A percentile compares a stretch with the other conserved stretches of the same genome.
These are phyloP conservation scores for Arachis hypogaea DNA, from an alignment of 306 rosid species.

Conservation along the genomic window DNA sequence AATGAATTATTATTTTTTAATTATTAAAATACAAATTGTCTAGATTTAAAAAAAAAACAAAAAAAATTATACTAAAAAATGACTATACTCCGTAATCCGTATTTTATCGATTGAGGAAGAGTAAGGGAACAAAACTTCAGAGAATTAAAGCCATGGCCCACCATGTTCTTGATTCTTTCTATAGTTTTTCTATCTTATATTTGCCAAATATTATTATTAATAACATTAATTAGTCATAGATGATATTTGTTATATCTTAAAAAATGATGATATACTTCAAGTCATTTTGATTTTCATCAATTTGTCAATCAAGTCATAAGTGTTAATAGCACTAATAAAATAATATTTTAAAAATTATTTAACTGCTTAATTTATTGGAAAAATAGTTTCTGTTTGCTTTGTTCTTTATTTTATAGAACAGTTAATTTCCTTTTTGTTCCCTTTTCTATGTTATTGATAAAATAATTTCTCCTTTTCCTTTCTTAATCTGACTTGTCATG, in stretches of 20 bases:
- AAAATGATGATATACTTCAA: no score
- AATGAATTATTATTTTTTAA: no score
- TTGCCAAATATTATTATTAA: neutral
- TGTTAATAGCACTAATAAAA: no score
- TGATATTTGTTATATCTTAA: no score
- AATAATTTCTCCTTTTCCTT: neutral
- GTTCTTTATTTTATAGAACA: neutral
- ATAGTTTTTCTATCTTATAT: constrained; percentile 29
- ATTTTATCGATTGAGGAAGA: neutral
- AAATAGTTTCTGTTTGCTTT: no score
- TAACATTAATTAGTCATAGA: neutral
- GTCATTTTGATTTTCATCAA: no score
- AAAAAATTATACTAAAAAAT: no score
- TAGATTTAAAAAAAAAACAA: no score
- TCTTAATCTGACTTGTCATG: neutral
- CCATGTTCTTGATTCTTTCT: neutral
- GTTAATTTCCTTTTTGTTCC: no score
- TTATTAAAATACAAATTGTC: no score
- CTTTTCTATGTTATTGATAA: neutral
- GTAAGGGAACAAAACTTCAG: constrained; percentile 36
- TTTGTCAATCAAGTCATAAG: no score
- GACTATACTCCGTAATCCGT: no score
- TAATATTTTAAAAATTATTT: neutral
- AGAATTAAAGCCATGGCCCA: constrained; percentile 2
- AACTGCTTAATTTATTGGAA: neutral